Evolutionary conservation across 257 asterid species (phyloP).

Genomic region (Mitragyna speciosa): DNA sequence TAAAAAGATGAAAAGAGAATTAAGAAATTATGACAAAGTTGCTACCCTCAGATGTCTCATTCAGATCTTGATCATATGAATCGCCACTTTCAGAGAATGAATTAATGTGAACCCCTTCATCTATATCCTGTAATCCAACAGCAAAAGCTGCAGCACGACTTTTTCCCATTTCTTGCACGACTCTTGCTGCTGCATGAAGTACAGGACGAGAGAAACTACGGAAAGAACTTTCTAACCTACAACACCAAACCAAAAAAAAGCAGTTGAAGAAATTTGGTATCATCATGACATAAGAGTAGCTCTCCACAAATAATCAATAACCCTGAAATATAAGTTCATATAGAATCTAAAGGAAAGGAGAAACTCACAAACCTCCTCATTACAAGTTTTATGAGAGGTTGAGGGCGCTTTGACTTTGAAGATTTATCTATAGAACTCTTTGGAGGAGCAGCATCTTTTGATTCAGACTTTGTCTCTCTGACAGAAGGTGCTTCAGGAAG

Average conservation of each 20-base stretch:
- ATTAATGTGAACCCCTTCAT: slow-evolving; percentile 83
- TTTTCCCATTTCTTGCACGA: slow-evolving; percentile 99
- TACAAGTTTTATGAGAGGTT: slow-evolving; percentile 94
- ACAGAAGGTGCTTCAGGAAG: slow-evolving; percentile 84
- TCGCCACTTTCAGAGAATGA: slow-evolving; percentile 62
- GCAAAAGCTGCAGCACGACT: slow-evolving; percentile 99
- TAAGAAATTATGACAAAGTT: slow-evolving; percentile 20
- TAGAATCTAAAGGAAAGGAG: not conserved
- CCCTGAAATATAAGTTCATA: not conserved
- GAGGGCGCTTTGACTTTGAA: slow-evolving; percentile 82
- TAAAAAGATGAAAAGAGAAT: slow-evolving; percentile 8
- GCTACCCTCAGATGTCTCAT: slow-evolving; percentile 92
- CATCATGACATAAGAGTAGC: not conserved
- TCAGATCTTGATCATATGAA: slow-evolving; percentile 68
- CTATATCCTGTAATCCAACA: slow-evolving; percentile 87
- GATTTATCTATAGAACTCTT: slow-evolving; percentile 79
- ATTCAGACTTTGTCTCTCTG: slow-evolving; percentile 64
- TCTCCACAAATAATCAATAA: not conserved
- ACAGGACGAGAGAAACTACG: slow-evolving; percentile 96
- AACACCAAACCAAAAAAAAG: slow-evolving; percentile 24
- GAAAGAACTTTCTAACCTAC: slow-evolving; percentile 92
- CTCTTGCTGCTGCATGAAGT: slow-evolving; percentile 95
- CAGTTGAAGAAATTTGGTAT: slow-evolving; percentile 13
- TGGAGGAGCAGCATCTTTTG: slow-evolving; percentile 59
- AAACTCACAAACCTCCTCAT: slow-evolving; percentile 79